Percentiles rank a stretch among this genome's conserved stretches.
Conservation (phyloP, 1,139 yeast species). For the Sugiyamaella novakii region DNA sequence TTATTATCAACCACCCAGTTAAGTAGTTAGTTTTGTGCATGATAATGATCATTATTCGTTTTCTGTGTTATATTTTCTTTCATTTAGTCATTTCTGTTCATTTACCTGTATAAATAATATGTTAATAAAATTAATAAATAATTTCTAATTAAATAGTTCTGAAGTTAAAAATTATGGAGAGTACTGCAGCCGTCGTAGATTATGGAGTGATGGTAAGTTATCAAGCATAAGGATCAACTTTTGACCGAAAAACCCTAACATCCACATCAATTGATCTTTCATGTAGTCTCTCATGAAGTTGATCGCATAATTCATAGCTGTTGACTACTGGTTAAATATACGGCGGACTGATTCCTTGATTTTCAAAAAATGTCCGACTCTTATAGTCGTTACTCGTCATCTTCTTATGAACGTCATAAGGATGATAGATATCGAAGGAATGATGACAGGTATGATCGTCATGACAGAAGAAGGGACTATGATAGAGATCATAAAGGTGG, state of each 20-base stretch:
- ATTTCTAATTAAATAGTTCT: too few species aligned
- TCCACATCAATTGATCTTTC: too few species aligned
- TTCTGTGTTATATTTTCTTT: not conserved
- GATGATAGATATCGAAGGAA: slow-evolving; percentile 4
- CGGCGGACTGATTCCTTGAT: too few species aligned
- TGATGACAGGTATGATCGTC: slow-evolving; percentile 5
- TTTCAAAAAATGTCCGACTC: slow-evolving; percentile 5
- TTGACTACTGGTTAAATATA: too few species aligned
- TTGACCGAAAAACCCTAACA: slow-evolving; percentile 8
- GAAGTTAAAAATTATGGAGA: too few species aligned
- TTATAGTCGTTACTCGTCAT: slow-evolving; percentile 1
- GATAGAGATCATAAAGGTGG: not conserved
- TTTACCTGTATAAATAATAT: slow-evolving; percentile 7
- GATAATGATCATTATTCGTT: too few species aligned
- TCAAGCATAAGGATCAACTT: too few species aligned
- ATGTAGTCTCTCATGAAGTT: too few species aligned
- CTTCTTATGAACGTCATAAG: not conserved
- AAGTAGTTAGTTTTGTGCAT: slow-evolving; percentile 7
- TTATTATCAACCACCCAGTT: slow-evolving; percentile 23
- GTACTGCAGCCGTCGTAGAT: not conserved
- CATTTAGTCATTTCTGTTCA: not conserved
- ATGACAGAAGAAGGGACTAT: slow-evolving; percentile 5
- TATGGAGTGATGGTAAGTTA: not conserved
- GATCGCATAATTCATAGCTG: too few species aligned
- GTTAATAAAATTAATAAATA: slow-evolving; percentile 3